Conservation (phyloP, 2,329 filamentous ascomycete genomes). For the Colletotrichum coccodes region DNA sequence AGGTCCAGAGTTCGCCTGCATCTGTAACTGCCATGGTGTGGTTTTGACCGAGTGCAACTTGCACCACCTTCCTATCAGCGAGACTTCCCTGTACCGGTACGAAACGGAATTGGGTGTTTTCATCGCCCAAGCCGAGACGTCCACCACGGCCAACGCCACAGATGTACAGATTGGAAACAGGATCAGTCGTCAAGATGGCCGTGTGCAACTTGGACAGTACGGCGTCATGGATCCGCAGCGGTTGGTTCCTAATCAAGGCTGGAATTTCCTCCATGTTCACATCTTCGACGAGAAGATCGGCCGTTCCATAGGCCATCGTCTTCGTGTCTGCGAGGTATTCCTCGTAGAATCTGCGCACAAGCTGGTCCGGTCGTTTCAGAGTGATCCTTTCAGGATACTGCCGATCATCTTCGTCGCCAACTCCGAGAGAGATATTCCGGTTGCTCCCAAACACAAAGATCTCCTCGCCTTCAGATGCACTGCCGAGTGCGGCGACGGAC, state of each 20-base stretch:
- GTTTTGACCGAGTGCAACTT: conserved; percentile 89
- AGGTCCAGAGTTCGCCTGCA: conserved; percentile 92
- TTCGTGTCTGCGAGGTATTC: conserved; percentile 68
- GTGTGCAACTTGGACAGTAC: conserved; percentile 92
- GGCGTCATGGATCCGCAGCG: conserved; percentile 82
- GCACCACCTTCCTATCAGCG: conserved; percentile 76
- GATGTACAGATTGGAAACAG: conserved; percentile 89
- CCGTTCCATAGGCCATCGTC: background rate
- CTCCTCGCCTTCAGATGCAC: conserved; percentile 73
- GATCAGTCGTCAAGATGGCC: conserved; percentile 86
- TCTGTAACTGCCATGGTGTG: conserved; percentile 87
- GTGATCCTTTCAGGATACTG: conserved; percentile 89
- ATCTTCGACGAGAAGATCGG: conserved; percentile 24
- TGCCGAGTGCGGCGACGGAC: conserved; percentile 34
- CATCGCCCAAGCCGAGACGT: conserved; percentile 87
- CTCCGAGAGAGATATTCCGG: conserved; percentile 90
- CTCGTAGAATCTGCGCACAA: conserved; percentile 78
- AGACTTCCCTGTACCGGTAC: conserved; percentile 83
- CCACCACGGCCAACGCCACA: conserved; percentile 93
- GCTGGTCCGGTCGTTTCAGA: conserved; percentile 79
- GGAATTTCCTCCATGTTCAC: conserved; percentile 68
- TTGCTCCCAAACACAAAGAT: conserved; percentile 96
- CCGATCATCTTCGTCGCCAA: conserved; percentile 95
- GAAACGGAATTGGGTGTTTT: conserved; percentile 89
- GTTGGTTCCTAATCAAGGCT: conserved; percentile 75